Conservation (phyloP, 2,329 filamentous ascomycete genomes). For the Claviceps maximensis region DNA sequence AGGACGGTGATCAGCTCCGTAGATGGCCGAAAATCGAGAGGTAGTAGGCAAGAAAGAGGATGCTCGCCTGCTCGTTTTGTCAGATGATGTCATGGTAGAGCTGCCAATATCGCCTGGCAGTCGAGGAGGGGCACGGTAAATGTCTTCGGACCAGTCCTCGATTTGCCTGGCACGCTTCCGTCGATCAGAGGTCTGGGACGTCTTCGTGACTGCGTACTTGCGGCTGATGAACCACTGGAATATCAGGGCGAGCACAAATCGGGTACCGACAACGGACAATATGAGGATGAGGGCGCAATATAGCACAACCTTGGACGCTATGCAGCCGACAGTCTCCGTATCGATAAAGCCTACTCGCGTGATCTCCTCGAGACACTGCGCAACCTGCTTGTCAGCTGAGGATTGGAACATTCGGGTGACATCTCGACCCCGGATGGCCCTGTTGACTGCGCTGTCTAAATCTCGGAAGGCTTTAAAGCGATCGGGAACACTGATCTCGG, state of each 20-base stretch:
- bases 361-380: slow-evolving; percentile 80
- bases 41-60: slow-evolving; percentile 84
- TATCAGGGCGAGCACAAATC: slow-evolving; percentile 76
- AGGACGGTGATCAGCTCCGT: slow-evolving; percentile 52
- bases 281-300: slow-evolving; percentile 91
- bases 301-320: slow-evolving; percentile 91
- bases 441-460: slow-evolving; percentile 44
- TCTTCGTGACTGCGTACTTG: slow-evolving; percentile 73
- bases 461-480: slow-evolving; percentile 71
- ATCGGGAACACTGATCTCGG: slow-evolving; percentile 60
- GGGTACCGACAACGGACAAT: slow-evolving; percentile 70
- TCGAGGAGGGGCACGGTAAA: slow-evolving; percentile 80
- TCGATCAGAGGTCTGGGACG: slow-evolving; percentile 66
- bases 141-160: slow-evolving; percentile 95
- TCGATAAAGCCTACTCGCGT: slow-evolving; percentile 94
- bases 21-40: slow-evolving; percentile 86
- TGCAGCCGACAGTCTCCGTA: slow-evolving; percentile 91
- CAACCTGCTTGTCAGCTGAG: slow-evolving; percentile 63
- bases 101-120: slow-evolving; percentile 62
- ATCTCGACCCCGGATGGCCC: slow-evolving; percentile 65
- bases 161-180: slow-evolving; percentile 86
- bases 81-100: slow-evolving; percentile 48
- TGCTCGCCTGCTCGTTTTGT: slow-evolving; percentile 64
- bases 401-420: slow-evolving; percentile 80
- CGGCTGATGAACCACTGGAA: slow-evolving; percentile 96